A percentile compares a stretch with the other conserved stretches of the same genome.
These are phyloP conservation scores for Phytophthora fragariae DNA, from an alignment of 352 stramenopile species.

Conservation along the genomic window DNA sequence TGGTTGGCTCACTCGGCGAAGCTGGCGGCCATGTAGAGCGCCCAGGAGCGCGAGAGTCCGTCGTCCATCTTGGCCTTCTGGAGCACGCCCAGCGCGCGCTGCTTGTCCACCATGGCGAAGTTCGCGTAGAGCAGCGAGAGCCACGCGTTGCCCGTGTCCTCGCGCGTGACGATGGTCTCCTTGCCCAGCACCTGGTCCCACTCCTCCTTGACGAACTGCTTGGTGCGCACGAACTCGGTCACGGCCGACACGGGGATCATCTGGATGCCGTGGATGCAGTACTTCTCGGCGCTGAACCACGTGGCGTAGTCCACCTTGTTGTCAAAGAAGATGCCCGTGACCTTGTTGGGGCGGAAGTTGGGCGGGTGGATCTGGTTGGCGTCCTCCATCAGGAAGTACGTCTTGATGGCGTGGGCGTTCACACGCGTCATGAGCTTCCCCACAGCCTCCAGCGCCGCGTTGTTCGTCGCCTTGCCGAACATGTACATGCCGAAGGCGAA, in stretches of 20 bases:
- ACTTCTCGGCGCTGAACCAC: slow-evolving; percentile 79
- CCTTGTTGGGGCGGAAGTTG: slow-evolving; percentile 68
- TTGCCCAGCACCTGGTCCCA: slow-evolving; percentile 67
- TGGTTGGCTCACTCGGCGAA: slow-evolving; percentile 35
- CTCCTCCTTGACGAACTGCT: slow-evolving; percentile 65
- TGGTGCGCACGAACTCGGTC: slow-evolving; percentile 62
- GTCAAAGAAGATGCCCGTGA: slow-evolving; percentile 80
- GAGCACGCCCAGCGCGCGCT: slow-evolving; percentile 60
- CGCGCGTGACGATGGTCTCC: slow-evolving; percentile 52
- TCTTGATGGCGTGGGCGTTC: slow-evolving; percentile 60
- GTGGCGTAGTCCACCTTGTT: slow-evolving; percentile 84
- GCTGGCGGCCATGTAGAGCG: slow-evolving; percentile 75
- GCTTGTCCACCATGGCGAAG: slow-evolving; percentile 65
- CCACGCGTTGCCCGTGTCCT: slow-evolving; percentile 52
- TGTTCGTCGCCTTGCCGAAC: slow-evolving; percentile 55
- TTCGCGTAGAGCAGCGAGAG: slow-evolving; percentile 68
- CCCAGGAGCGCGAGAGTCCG: slow-evolving; percentile 73
- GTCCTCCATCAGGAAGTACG: slow-evolving; percentile 67
- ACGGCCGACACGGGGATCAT: slow-evolving; percentile 80
- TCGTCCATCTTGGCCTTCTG: slow-evolving; percentile 72
- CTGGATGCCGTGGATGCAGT: slow-evolving; percentile 85
- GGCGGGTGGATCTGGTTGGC: slow-evolving; percentile 57
- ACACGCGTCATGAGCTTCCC: slow-evolving; percentile 63
- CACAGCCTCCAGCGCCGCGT: slow-evolving; percentile 39
- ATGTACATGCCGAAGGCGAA: slow-evolving; percentile 65